Evolutionary conservation across 2,329 filamentous ascomycete species (phyloP).

Genomic region (Scedosporium minutisporum): DNA sequence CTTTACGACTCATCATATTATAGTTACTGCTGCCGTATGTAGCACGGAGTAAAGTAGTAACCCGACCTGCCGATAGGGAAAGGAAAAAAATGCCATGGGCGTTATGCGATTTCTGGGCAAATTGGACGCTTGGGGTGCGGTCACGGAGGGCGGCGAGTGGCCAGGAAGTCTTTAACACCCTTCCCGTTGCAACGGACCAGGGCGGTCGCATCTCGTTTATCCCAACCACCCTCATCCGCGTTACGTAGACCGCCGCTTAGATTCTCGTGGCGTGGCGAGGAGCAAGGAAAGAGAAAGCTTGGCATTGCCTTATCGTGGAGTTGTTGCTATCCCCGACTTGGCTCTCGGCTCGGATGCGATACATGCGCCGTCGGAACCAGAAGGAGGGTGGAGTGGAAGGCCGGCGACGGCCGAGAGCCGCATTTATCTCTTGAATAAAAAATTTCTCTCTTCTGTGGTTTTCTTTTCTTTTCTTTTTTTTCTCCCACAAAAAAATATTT

Average conservation of each 20-base stretch:
- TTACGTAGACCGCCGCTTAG: neutral
- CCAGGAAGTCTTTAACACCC: neutral
- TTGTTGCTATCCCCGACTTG: neutral
- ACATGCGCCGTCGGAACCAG: neutral
- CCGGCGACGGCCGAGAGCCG: neutral
- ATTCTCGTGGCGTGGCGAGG: neutral
- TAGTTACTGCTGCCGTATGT: neutral
- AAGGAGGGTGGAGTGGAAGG: neutral
- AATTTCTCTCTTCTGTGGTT: no score
- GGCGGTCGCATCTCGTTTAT: neutral
- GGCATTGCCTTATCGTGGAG: neutral
- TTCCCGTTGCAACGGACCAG: neutral
- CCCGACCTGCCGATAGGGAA: neutral
- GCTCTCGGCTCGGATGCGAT: neutral
- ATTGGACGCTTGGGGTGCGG: neutral
- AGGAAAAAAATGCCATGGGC: neutral
- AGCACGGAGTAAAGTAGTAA: neutral
- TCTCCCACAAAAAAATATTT: no score
- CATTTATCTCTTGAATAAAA: no score
- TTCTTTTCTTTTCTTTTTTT: no score
- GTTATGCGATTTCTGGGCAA: neutral
- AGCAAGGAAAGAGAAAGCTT: neutral
- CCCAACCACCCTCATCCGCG: neutral
- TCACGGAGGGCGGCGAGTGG: neutral
- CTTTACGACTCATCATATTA: neutral